A percentile compares a stretch with the other conserved stretches of the same genome.
These are phyloP conservation scores for Whalleya microplaca DNA, from an alignment of 2,329 filamentous ascomycete genomes.

Conservation along the genomic window DNA sequence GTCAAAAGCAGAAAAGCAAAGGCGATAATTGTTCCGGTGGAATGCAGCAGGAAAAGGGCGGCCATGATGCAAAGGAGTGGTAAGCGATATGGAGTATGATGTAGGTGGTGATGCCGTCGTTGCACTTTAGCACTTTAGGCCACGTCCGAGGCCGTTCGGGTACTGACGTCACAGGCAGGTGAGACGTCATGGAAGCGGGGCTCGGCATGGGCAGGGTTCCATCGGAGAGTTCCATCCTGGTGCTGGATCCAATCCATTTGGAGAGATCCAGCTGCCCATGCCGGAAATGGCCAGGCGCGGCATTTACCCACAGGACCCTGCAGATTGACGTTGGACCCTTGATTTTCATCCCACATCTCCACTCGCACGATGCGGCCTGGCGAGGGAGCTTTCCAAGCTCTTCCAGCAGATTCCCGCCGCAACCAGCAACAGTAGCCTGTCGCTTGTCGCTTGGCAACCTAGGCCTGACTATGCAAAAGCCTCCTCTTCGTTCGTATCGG, in stretches of 20 bases:
- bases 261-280: constrained; percentile 8
- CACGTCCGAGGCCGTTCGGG: constrained; percentile 7
- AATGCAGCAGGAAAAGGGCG: constrained; percentile 18
- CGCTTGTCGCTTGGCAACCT: background rate
- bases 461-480: background rate
- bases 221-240: background rate
- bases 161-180: constrained; percentile 23
- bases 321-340: constrained; percentile 36
- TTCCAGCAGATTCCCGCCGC: constrained; percentile 9
- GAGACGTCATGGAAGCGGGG: constrained; percentile 22
- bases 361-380: constrained; percentile 16
- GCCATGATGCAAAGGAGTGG: constrained; percentile 24
- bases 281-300: constrained; percentile 24
- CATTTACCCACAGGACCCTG: constrained; percentile 34
- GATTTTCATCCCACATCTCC: constrained; percentile 27
- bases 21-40: constrained; percentile 19
- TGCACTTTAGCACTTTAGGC: constrained; percentile 6
- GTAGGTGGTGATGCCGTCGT: constrained; percentile 33
- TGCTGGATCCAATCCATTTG: background rate
- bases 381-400: constrained; percentile 16
- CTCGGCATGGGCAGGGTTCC: constrained; percentile 9
- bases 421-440: background rate
- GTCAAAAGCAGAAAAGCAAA: constrained; percentile 20
- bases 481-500: background rate
- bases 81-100: constrained; percentile 29